Evolutionary conservation across 768 basidiomycete genomes (phyloP).

Genomic region (Kwoniella mangroviensis): DNA sequence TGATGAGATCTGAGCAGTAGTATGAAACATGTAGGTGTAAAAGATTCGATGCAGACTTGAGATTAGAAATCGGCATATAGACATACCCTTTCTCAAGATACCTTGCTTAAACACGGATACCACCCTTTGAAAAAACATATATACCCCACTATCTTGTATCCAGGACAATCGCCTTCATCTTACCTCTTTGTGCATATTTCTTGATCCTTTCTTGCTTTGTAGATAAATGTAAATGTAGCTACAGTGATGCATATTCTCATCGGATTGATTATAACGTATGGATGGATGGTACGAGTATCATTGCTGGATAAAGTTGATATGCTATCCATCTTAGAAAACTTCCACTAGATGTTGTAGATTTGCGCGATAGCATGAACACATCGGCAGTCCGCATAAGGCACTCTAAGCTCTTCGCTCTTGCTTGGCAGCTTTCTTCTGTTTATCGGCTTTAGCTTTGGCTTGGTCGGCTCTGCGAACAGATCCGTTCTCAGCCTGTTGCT

Average conservation of each 20-base stretch:
- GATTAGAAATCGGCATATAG: too few relatives aligned
- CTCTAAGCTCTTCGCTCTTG: slow-evolving; percentile 48
- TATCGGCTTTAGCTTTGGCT: slow-evolving; percentile 56
- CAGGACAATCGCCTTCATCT: background rate
- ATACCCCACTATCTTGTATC: background rate
- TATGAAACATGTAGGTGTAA: too few relatives aligned
- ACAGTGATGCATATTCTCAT: background rate
- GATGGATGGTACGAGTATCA: background rate
- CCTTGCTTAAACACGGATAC: background rate
- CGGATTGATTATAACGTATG: background rate
- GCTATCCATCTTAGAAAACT: too few relatives aligned
- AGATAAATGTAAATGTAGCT: background rate
- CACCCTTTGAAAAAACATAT: background rate
- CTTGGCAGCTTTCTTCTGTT: slow-evolving; percentile 57
- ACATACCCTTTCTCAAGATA: background rate
- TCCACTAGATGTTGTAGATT: background rate
- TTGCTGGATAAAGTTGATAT: background rate
- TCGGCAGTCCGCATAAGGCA: too few relatives aligned
- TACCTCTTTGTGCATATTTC: background rate
- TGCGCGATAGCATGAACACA: too few relatives aligned
- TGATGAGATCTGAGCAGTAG: too few relatives aligned
- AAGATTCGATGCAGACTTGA: too few relatives aligned
- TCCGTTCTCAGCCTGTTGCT: background rate
- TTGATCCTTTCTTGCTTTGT: background rate
- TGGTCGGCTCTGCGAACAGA: slow-evolving; percentile 38